phyloP scores from a whole-genome alignment of 1,139 yeast species.

The Waltiozyma sp. region DNA sequence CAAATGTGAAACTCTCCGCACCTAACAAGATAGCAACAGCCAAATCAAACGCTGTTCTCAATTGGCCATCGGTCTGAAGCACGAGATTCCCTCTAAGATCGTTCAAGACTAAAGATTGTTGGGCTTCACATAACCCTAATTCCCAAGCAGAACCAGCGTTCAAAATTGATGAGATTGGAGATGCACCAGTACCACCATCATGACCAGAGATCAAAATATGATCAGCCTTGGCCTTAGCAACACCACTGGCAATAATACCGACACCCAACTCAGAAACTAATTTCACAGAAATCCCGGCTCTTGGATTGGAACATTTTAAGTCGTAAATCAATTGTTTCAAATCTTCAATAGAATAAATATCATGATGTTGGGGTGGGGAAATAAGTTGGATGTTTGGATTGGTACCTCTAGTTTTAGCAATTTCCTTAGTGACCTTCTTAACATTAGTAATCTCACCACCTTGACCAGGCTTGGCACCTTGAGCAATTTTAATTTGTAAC shows the following conservation, averaged over 20 bases:
- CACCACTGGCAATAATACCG: slow-evolving; percentile 98
- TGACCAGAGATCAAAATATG: slow-evolving; percentile 93
- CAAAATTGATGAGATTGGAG: slow-evolving; percentile 93
- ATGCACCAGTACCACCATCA: slow-evolving; percentile 99
- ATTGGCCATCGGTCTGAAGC: slow-evolving; percentile 95
- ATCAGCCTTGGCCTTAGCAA: slow-evolving; percentile 97
- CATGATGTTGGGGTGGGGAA: slow-evolving; percentile 98
- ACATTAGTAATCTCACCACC: slow-evolving; percentile 96
- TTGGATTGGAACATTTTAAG: slow-evolving; percentile 91
- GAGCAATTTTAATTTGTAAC: slow-evolving; percentile 97
- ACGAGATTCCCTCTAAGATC: slow-evolving; percentile 92
- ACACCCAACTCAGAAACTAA: slow-evolving; percentile 97
- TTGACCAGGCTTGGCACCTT: slow-evolving; percentile 99
- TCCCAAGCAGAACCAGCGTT: slow-evolving; percentile 99
- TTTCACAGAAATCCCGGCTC: slow-evolving; percentile 94
- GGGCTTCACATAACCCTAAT: slow-evolving; percentile 95
- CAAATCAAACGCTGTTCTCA: slow-evolving; percentile 86
- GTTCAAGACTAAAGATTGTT: slow-evolving; percentile 90
- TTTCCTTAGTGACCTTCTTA: slow-evolving; percentile 65
- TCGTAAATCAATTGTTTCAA: slow-evolving; percentile 94
- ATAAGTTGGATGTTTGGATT: slow-evolving; percentile 95
- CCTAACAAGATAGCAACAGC: slow-evolving; percentile 94
- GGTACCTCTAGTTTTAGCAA: slow-evolving; percentile 94
- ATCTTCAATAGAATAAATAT: slow-evolving; percentile 95
- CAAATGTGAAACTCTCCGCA: slow-evolving; percentile 98